phyloP scores from a whole-genome alignment of 2,329 filamentous ascomycete species.

The Monosporascus ibericus region DNA sequence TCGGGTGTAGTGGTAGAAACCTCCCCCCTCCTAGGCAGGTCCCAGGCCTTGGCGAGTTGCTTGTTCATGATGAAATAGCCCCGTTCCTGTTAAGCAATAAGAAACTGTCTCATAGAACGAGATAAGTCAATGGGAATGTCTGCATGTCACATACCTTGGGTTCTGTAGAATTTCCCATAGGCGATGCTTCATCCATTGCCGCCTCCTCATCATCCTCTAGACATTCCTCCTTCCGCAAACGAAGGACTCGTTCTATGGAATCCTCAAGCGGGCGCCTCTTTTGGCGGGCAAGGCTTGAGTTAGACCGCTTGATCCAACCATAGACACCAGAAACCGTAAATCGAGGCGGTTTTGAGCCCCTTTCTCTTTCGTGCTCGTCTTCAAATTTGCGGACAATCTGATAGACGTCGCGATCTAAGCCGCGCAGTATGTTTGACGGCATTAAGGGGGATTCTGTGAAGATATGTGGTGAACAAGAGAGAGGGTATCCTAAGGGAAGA shows the following conservation, averaged over 20 bases:
- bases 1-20: slow-evolving; percentile 2
- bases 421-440: slow-evolving; percentile 22
- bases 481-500: no score
- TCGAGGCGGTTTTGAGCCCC: slow-evolving; percentile 30
- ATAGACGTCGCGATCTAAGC: slow-evolving; percentile 68
- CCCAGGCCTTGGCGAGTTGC: slow-evolving; percentile 36
- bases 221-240: slow-evolving; percentile 61
- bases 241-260: slow-evolving; percentile 75
- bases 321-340: slow-evolving; percentile 62
- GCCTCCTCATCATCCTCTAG: slow-evolving; percentile 39
- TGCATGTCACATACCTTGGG: slow-evolving; percentile 14
- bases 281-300: slow-evolving; percentile 77
- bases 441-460: slow-evolving; percentile 3
- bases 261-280: slow-evolving; percentile 80
- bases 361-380: slow-evolving; percentile 49
- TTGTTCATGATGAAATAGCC: slow-evolving; percentile 33
- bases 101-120: neutral
- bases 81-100: slow-evolving; percentile 13
- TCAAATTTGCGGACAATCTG: slow-evolving; percentile 72
- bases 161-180: slow-evolving; percentile 17
- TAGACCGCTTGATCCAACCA: slow-evolving; percentile 75
- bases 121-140: neutral
- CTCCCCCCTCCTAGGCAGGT: slow-evolving; percentile 18
- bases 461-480: no score
- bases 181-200: slow-evolving; percentile 18